These are phyloP conservation scores for Herpotrichia juniperi DNA, from an alignment of 2,329 filamentous ascomycete species.

Conservation along the genomic window DNA sequence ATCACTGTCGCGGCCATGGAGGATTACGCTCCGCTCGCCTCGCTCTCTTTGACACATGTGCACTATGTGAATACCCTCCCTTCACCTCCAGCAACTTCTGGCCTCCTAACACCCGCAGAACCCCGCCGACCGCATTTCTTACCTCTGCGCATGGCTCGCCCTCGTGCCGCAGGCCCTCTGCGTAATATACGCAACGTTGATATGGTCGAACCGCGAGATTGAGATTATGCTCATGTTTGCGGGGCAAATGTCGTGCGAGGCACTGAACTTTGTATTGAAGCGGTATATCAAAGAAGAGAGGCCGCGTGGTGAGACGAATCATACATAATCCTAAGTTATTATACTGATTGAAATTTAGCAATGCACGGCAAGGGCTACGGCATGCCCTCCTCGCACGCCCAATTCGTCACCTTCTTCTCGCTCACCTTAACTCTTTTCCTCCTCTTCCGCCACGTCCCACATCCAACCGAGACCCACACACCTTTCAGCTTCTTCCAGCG, in stretches of 20 bases:
- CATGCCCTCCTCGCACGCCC: slow-evolving; percentile 94
- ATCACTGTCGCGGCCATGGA: slow-evolving; percentile 46
- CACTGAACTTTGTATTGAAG: slow-evolving; percentile 87
- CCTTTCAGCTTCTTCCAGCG: slow-evolving; percentile 70
- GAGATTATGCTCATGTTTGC: slow-evolving; percentile 90
- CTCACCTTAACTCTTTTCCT: slow-evolving; percentile 85
- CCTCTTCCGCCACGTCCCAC: slow-evolving; percentile 70
- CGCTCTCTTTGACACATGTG: slow-evolving; percentile 92
- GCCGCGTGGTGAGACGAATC: slow-evolving; percentile 67
- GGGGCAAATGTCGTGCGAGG: slow-evolving; percentile 91
- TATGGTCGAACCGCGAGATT: slow-evolving; percentile 88
- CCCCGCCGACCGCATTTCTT: slow-evolving; percentile 82
- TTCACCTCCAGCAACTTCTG: slow-evolving; percentile 5
- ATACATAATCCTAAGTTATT: neutral
- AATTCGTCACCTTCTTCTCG: slow-evolving; percentile 93
- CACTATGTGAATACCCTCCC: slow-evolving; percentile 75
- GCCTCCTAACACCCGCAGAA: slow-evolving; percentile 64
- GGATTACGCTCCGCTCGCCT: slow-evolving; percentile 69
- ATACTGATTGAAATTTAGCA: slow-evolving; percentile 48
- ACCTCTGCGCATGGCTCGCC: slow-evolving; percentile 90
- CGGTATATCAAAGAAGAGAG: slow-evolving; percentile 90
- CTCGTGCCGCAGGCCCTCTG: slow-evolving; percentile 91
- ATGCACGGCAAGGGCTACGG: slow-evolving; percentile 92
- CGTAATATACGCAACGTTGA: slow-evolving; percentile 85
- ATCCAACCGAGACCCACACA: slow-evolving; percentile 54